Evolutionary conservation across 1,284 basidiomycete genomes (phyloP).

Genomic region (Ceratobasidium sp.): DNA sequence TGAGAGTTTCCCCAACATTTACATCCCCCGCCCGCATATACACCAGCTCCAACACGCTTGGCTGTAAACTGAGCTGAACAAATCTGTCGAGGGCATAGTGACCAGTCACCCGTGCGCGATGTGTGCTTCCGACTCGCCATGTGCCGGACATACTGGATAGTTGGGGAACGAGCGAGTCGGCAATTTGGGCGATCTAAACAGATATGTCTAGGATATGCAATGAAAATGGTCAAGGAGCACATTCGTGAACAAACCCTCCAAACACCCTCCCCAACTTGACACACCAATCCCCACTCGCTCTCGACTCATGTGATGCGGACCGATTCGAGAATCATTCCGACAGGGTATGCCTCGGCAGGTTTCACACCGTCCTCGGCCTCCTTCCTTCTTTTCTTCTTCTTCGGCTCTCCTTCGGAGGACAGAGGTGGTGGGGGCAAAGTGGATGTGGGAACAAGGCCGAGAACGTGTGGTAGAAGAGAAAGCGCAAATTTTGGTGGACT

Average conservation of each 20-base stretch:
- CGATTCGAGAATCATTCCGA: conserved; percentile 78
- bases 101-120: conserved; percentile 91
- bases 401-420: conserved; percentile 27
- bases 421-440: conserved; percentile 4
- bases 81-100: conserved; percentile 90
- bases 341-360: conserved; percentile 72
- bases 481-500: conserved; percentile 86
- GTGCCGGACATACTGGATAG: conserved; percentile 79
- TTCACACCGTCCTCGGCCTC: conserved; percentile 50
- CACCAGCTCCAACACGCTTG: conserved; percentile 85
- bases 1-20: conserved; percentile 84
- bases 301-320: conserved; percentile 82
- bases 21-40: conserved; percentile 91
- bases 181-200: conserved; percentile 90
- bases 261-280: conserved; percentile 72
- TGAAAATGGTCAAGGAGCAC: conserved; percentile 53
- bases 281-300: conserved; percentile 82
- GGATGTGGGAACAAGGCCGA: conserved; percentile 62
- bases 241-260: conserved; percentile 88
- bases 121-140: conserved; percentile 83
- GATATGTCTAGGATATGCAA: conserved; percentile 9
- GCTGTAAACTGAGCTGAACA: conserved; percentile 86
- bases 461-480: conserved; percentile 78
- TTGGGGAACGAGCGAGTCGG: conserved; percentile 89
- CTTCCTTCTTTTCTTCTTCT: conserved; percentile 28